Conservation (phyloP, 2,329 filamentous ascomycete species). For the Periconia sp. region DNA sequence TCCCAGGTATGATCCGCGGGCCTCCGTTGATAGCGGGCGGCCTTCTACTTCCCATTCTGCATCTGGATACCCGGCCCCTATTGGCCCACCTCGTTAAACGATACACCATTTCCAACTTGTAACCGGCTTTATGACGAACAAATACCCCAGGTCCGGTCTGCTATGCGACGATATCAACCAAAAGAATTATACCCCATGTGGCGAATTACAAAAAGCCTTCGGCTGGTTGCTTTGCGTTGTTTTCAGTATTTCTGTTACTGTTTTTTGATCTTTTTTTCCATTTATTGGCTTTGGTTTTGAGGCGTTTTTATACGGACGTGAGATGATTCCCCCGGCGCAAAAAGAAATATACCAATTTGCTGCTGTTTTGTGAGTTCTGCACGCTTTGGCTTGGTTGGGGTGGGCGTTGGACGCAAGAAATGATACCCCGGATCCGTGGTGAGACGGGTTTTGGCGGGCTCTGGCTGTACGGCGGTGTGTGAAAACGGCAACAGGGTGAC, state of each 20-base stretch:
- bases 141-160: constrained; percentile 39
- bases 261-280: constrained; percentile 17
- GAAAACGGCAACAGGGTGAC: neutral
- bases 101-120: constrained; percentile 44
- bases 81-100: constrained; percentile 86
- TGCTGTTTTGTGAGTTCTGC: constrained; percentile 34
- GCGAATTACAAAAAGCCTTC: constrained; percentile 44
- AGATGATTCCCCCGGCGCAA: constrained; percentile 49
- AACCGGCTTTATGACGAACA: constrained; percentile 43
- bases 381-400: constrained; percentile 9
- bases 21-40: constrained; percentile 88
- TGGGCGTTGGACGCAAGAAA: constrained; percentile 10
- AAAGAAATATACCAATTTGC: constrained; percentile 52
- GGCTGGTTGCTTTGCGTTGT: constrained; percentile 35
- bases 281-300: constrained; percentile 21
- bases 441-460: constrained; percentile 27
- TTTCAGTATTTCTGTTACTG: constrained; percentile 21
- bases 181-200: constrained; percentile 50
- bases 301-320: constrained; percentile 31
- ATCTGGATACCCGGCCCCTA: constrained; percentile 94
- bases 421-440: constrained; percentile 31
- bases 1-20: constrained; percentile 80
- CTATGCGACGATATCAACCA: constrained; percentile 39
- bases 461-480: constrained; percentile 8
- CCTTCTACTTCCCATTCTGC: constrained; percentile 95